Conservation (phyloP, 257 asterid genomes). For the Leptodermis oblonga region DNA sequence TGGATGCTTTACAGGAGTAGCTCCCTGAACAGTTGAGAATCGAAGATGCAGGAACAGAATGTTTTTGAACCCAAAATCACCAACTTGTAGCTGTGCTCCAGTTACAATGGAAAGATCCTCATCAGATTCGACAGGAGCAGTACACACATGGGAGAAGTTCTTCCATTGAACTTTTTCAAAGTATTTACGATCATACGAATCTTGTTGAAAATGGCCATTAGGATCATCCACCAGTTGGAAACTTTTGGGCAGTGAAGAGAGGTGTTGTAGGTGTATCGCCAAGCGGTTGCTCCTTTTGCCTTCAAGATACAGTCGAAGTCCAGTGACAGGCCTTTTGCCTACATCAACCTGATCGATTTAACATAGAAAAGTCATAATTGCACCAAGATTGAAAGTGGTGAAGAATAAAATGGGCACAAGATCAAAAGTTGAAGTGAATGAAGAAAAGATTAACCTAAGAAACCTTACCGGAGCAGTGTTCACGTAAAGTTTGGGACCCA, state of each 20-base stretch:
- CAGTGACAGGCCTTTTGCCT: conserved; percentile 91
- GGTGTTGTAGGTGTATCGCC: conserved; percentile 93
- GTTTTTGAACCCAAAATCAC: conserved; percentile 77
- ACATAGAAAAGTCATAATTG: neutral
- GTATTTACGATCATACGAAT: conserved; percentile 64
- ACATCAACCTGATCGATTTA: conserved; percentile 69
- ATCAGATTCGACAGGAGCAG: conserved; percentile 90
- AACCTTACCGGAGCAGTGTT: conserved; percentile 64
- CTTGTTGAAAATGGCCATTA: conserved; percentile 46
- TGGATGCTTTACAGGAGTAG: conserved; percentile 56
- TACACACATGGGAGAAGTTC: conserved; percentile 93
- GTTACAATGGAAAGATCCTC: conserved; percentile 84
- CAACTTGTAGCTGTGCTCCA: conserved; percentile 77
- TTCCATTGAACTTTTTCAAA: conserved; percentile 93
- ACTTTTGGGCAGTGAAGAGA: conserved; percentile 82
- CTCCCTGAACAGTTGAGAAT: conserved; percentile 72
- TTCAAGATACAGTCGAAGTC: conserved; percentile 86
- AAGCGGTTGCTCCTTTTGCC: conserved; percentile 91
- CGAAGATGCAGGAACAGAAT: conserved; percentile 68
- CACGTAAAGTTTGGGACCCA: conserved; percentile 87
- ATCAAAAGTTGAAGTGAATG: neutral
- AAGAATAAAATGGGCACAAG: neutral
- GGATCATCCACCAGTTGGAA: conserved; percentile 81
- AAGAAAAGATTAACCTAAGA: neutral
- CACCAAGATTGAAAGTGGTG: neutral